Evolutionary conservation across 1,284 basidiomycete genomes (phyloP).

Genomic region (Ganoderma sinense): DNA sequence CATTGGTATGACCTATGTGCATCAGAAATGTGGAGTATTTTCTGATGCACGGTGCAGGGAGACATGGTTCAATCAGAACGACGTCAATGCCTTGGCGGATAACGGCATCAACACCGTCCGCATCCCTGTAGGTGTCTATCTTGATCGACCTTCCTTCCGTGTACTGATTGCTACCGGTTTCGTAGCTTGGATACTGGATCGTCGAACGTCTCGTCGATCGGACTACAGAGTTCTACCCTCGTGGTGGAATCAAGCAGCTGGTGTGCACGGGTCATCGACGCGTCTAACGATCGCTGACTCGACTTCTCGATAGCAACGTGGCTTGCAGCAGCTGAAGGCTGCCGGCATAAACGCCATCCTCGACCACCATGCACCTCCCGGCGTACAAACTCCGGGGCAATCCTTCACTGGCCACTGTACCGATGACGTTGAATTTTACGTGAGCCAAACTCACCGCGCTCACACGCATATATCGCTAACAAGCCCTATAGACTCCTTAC

Average conservation of each 20-base stretch:
- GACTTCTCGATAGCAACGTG: slow-evolving; percentile 54
- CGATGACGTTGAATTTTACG: slow-evolving; percentile 75
- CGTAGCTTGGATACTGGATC: slow-evolving; percentile 84
- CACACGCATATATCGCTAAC: no score
- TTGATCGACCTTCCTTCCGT: neutral
- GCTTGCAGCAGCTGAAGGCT: slow-evolving; percentile 60
- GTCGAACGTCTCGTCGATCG: slow-evolving; percentile 75
- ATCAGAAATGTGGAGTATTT: neutral
- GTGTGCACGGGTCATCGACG: slow-evolving; percentile 44
- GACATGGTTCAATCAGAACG: slow-evolving; percentile 74
- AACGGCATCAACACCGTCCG: slow-evolving; percentile 78
- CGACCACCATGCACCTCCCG: slow-evolving; percentile 81
- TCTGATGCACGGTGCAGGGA: slow-evolving; percentile 43
- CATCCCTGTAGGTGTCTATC: slow-evolving; percentile 61
- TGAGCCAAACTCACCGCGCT: no score
- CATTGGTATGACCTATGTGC: slow-evolving; percentile 62
- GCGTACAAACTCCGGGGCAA: slow-evolving; percentile 66
- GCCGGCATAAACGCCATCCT: slow-evolving; percentile 74
- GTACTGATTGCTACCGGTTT: neutral
- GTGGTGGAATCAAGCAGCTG: slow-evolving; percentile 71
- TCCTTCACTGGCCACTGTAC: slow-evolving; percentile 80
- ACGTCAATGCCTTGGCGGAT: slow-evolving; percentile 60
- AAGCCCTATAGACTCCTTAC: slow-evolving; percentile 65
- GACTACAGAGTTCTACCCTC: slow-evolving; percentile 66
- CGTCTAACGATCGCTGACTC: neutral